phyloP scores from a whole-genome alignment of 306 rosid genomes.

The Morella rubra region DNA sequence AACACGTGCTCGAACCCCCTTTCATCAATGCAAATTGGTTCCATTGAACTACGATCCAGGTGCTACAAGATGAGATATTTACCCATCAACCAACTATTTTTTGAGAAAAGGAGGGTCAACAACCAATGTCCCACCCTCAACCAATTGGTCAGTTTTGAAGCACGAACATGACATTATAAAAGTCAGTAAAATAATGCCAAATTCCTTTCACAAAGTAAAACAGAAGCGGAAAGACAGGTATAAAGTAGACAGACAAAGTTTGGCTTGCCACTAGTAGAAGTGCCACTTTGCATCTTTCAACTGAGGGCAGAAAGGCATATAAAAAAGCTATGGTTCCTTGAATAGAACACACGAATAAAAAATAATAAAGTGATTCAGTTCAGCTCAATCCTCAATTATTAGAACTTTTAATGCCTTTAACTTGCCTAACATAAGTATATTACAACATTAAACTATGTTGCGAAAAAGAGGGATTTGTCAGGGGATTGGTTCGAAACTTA shows the following conservation, averaged over 20 bases:
- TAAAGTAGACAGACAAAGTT: neutral
- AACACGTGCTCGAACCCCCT: neutral
- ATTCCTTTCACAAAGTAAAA: neutral
- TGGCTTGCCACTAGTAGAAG: constrained; percentile 5
- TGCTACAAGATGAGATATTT: constrained; percentile 1
- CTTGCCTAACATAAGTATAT: constrained; percentile 6
- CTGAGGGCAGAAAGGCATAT: constrained; percentile 3
- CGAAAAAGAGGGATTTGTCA: neutral
- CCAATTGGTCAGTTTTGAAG: neutral
- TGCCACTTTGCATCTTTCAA: neutral
- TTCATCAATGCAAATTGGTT: neutral
- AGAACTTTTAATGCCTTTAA: constrained; percentile 7
- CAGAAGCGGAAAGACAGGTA: neutral
- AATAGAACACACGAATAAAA: neutral
- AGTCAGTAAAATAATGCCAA: neutral
- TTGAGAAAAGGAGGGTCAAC: neutral
- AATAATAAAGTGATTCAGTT: neutral
- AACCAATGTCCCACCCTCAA: neutral
- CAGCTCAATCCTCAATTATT: constrained; percentile 12
- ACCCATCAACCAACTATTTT: neutral
- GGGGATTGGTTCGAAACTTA: neutral
- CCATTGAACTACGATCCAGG: neutral
- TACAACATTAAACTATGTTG: neutral
- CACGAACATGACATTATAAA: neutral
- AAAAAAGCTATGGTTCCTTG: constrained; percentile 2